Percentiles rank a stretch among this genome's conserved stretches.
These are phyloP conservation scores for Chlamydomonas asymmetrica DNA, from an alignment of 139 green algal species.

Conservation along the genomic window DNA sequence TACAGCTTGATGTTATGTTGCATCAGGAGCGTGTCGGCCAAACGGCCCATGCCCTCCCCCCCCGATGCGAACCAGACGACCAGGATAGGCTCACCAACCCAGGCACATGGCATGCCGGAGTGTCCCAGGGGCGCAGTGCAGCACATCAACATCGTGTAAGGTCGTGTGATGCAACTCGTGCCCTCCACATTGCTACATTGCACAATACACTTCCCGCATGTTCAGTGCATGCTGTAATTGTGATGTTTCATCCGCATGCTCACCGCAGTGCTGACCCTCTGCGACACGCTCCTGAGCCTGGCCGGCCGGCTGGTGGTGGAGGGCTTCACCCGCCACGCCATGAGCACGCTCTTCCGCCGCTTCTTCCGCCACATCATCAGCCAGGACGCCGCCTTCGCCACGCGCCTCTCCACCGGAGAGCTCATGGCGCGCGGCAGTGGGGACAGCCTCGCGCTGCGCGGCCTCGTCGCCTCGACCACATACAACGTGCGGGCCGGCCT, in stretches of 20 bases:
- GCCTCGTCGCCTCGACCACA: conserved; percentile 16
- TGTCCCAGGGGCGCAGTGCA: too few relatives aligned
- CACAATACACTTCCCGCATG: too few relatives aligned
- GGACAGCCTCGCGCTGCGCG: conserved; percentile 29
- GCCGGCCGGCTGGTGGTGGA: conserved; percentile 22
- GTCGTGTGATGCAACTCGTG: too few relatives aligned
- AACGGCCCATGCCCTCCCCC: too few relatives aligned
- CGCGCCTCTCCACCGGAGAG: conserved; percentile 28
- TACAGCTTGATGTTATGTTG: not conserved
- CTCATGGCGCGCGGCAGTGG: conserved; percentile 38
- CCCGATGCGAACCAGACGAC: too few relatives aligned
- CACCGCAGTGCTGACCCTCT: not conserved
- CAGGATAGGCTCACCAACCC: not conserved
- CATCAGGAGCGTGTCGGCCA: too few relatives aligned
- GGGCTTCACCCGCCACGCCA: conserved; percentile 21
- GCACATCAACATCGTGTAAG: too few relatives aligned
- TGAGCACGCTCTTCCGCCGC: conserved; percentile 28
- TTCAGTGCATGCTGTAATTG: too few relatives aligned
- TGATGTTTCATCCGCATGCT: too few relatives aligned
- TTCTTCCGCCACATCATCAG: conserved; percentile 22
- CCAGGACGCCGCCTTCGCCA: conserved; percentile 40
- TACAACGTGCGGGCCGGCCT: conserved; percentile 35
- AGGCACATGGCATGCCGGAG: too few relatives aligned
- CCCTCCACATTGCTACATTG: too few relatives aligned
- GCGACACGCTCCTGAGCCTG: not conserved